Conservation (phyloP, 371 early-diverging fungal species). For the Mucor circinelloides region DNA sequence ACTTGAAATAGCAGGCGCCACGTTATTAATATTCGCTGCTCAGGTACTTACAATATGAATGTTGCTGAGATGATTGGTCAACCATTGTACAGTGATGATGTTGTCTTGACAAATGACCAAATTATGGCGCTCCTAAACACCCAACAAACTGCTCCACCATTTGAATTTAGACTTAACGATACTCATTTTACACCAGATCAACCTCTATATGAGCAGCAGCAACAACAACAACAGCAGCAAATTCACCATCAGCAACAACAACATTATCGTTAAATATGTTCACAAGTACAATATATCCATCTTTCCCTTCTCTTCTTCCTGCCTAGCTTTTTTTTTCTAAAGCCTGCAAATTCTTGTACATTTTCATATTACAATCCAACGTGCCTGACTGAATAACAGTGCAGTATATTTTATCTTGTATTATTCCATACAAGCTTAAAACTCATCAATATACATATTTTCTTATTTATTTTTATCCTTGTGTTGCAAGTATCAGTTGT, state of each 20-base stretch:
- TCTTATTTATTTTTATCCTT: neutral
- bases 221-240: conserved; percentile 1
- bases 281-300: neutral
- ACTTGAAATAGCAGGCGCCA: neutral
- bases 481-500: neutral
- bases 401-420: neutral
- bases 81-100: conserved; percentile 14
- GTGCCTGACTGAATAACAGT: neutral
- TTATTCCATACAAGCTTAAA: neutral
- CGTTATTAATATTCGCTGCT: neutral
- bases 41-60: conserved; percentile 12
- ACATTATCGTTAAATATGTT: neutral
- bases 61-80: conserved; percentile 11
- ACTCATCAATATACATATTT: neutral
- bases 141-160: conserved; percentile 5
- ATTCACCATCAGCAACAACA: neutral
- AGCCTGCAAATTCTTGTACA: neutral
- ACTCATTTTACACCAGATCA: neutral
- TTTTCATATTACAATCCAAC: neutral
- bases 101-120: conserved; percentile 17
- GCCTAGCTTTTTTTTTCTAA: neutral
- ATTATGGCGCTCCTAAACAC: conserved; percentile 12
- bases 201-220: neutral
- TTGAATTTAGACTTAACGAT: conserved; percentile 14
- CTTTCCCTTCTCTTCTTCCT: neutral